phyloP scores from a whole-genome alignment of 495 filamentous ascomycete genomes.

The Terfezia boudieri region DNA sequence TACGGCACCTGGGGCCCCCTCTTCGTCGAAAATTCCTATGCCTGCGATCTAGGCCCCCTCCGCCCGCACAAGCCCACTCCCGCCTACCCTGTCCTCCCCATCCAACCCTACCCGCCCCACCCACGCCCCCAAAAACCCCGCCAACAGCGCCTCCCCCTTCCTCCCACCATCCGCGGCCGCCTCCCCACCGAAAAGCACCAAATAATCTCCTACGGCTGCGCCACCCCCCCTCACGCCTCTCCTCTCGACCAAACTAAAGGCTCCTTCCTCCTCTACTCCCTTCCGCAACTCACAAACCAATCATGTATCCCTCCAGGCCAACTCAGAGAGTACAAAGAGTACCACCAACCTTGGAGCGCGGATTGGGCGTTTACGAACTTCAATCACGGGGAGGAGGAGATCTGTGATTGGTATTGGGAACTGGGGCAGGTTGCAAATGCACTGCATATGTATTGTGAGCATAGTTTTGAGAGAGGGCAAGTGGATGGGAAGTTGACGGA shows the following conservation, averaged over 20 bases:
- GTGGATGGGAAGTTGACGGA: background rate
- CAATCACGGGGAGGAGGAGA: constrained; percentile 6
- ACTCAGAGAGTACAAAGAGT: constrained; percentile 11
- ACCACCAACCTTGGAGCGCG: constrained; percentile 8
- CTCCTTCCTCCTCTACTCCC: constrained; percentile 13
- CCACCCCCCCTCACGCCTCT: constrained; percentile 1
- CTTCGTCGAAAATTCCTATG: constrained; percentile 13
- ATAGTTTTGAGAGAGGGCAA: constrained; percentile 3
- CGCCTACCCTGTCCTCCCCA: background rate
- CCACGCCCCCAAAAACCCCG: background rate
- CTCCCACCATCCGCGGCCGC: constrained; percentile 1
- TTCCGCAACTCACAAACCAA: constrained; percentile 12
- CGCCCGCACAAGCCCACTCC: constrained; percentile 26
- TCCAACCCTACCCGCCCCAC: background rate
- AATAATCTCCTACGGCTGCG: constrained; percentile 10
- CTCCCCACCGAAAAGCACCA: constrained; percentile 10
- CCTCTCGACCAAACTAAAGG: constrained; percentile 3
- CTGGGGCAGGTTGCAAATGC: constrained; percentile 14
- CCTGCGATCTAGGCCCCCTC: constrained; percentile 24
- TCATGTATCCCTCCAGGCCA: constrained; percentile 15
- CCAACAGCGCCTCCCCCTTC: background rate
- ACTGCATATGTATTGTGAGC: constrained; percentile 17
- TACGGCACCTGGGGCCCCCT: constrained; percentile 7
- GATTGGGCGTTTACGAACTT: constrained; percentile 17
- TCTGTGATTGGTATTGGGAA: constrained; percentile 16